Conservation (phyloP, 1,284 basidiomycete species). For the Fomitopsis schrenkii region DNA sequence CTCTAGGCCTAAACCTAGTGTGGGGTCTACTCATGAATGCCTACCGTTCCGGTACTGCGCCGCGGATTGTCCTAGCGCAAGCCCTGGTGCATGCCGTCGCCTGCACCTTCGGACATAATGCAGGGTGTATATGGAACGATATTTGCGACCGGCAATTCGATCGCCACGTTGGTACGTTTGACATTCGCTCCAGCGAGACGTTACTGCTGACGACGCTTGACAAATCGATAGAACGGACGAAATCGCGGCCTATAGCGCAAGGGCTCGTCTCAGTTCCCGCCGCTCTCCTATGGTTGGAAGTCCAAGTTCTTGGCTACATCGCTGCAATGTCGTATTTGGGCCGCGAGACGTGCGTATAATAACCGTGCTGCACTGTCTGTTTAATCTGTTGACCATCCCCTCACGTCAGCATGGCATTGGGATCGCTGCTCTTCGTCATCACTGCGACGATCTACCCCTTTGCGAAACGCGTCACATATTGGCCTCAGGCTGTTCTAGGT, state of each 20-base stretch:
- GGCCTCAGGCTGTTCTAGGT: constrained; percentile 58
- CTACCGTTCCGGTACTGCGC: constrained; percentile 13
- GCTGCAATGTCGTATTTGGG: constrained; percentile 10
- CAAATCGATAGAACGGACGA: constrained; percentile 18
- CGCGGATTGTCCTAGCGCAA: constrained; percentile 12
- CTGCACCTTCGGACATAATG: constrained; percentile 25
- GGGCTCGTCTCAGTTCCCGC: constrained; percentile 2
- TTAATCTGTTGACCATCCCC: not conserved
- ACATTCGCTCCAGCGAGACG: not conserved
- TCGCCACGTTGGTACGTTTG: constrained; percentile 28
- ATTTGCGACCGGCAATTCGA: constrained; percentile 38
- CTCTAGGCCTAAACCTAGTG: constrained; percentile 6
- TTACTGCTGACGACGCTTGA: too few relatives aligned
- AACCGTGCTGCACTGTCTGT: not conserved
- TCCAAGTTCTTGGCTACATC: not conserved
- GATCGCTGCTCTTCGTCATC: constrained; percentile 4
- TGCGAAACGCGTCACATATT: constrained; percentile 37
- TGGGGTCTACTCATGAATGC: constrained; percentile 25
- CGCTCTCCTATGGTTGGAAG: not conserved
- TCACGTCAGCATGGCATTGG: not conserved
- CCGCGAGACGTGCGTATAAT: constrained; percentile 9
- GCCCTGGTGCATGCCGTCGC: constrained; percentile 18
- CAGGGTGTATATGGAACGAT: constrained; percentile 33
- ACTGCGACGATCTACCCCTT: constrained; percentile 15
- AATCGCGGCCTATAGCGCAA: constrained; percentile 6